phyloP scores from a whole-genome alignment of 2,329 filamentous ascomycete species.

The Sporothrix variecibatus region DNA sequence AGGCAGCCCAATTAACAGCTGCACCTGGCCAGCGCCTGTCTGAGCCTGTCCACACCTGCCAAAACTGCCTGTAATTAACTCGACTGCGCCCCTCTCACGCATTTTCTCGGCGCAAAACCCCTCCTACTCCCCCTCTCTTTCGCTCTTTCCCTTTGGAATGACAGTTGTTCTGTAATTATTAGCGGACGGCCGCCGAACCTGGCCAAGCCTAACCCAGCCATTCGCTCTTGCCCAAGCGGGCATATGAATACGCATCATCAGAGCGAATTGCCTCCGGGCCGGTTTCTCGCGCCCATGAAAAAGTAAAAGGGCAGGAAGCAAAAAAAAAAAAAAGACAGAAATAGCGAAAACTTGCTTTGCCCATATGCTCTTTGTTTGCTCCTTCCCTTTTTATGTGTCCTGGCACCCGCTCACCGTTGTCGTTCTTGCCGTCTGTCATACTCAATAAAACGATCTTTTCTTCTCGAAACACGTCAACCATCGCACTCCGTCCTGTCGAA shows the following conservation, averaged over 20 bases:
- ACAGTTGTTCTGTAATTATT: conserved; percentile 11
- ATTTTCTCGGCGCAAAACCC: conserved; percentile 6
- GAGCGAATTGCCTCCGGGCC: conserved; percentile 22
- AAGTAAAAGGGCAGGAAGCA: neutral
- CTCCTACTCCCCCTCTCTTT: neutral
- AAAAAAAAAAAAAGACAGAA: neutral
- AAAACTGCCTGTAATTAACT: conserved; percentile 10
- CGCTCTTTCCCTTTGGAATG: conserved; percentile 5
- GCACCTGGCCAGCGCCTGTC: neutral
- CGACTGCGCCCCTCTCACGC: conserved; percentile 15
- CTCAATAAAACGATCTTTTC: neutral
- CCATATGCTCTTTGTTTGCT: neutral
- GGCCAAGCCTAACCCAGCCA: conserved; percentile 17
- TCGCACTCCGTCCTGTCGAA: neutral
- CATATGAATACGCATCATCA: neutral
- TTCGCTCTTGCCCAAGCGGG: neutral
- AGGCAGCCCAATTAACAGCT: neutral
- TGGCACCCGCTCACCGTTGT: neutral
- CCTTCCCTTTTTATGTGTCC: neutral
- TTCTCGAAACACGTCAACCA: neutral
- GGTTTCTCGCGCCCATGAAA: conserved; percentile 1
- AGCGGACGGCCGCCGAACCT: neutral
- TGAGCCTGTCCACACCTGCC: neutral
- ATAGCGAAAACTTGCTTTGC: neutral
- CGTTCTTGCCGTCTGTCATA: neutral